These are phyloP conservation scores for Lactuca sativa DNA, from an alignment of 129 eudicot genomes.

Conservation along the genomic window DNA sequence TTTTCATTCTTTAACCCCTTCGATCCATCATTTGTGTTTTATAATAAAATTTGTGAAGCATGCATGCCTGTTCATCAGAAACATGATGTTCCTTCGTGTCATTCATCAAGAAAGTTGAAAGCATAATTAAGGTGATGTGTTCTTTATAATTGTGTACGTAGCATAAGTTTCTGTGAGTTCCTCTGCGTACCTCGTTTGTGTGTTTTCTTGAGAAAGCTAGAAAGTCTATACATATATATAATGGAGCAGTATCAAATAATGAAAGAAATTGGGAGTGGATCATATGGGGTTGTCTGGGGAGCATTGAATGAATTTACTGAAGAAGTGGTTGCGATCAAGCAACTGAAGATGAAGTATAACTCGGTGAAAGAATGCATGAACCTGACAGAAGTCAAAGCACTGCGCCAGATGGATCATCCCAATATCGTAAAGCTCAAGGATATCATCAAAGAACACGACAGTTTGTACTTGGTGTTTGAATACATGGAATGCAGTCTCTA, in stretches of 20 bases:
- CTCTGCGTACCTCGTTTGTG: too few species aligned
- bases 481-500: slow-evolving; percentile 76
- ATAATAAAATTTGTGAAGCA: too few species aligned
- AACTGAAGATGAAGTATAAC: neutral
- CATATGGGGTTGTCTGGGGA: slow-evolving; percentile 15
- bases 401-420: neutral
- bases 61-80: too few species aligned
- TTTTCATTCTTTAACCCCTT: too few species aligned
- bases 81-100: too few species aligned
- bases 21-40: too few species aligned
- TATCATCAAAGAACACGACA: slow-evolving; percentile 58
- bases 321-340: slow-evolving; percentile 21
- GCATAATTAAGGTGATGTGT: too few species aligned
- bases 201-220: too few species aligned
- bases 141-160: too few species aligned
- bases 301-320: neutral
- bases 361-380: slow-evolving; percentile 14
- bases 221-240: neutral
- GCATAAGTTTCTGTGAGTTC: too few species aligned
- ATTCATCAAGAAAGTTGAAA: too few species aligned
- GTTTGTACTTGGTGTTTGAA: slow-evolving; percentile 72
- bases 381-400: slow-evolving; percentile 15
- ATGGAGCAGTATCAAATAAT: slow-evolving; percentile 11
- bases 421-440: slow-evolving; percentile 82
- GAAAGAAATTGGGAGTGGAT: slow-evolving; percentile 9